Evolutionary conservation across 345 rosid species (phyloP).

Genomic region (Corymbia maculata): DNA sequence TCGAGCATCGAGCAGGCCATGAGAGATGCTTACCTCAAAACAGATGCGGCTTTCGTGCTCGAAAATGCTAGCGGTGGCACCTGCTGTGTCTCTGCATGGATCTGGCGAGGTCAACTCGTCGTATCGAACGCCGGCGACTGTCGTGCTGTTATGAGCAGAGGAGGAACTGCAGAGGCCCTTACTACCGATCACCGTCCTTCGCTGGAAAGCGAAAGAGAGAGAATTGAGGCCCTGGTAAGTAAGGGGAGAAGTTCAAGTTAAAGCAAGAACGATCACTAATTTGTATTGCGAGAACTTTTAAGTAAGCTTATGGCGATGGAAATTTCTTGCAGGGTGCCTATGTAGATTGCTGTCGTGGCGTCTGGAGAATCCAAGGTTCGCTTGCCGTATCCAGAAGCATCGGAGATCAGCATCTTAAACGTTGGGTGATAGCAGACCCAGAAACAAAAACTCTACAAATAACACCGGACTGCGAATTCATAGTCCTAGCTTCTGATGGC

Average conservation of each 20-base stretch:
- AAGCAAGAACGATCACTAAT: background rate
- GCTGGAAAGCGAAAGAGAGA: conserved; percentile 42
- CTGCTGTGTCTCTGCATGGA: conserved; percentile 75
- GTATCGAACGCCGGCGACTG: conserved; percentile 85
- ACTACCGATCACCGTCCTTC: conserved; percentile 76
- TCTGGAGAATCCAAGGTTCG: conserved; percentile 81
- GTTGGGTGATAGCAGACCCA: conserved; percentile 78
- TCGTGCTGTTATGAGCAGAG: conserved; percentile 65
- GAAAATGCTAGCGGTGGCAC: conserved; percentile 56
- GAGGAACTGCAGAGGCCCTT: conserved; percentile 69
- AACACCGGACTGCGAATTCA: conserved; percentile 54
- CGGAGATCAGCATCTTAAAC: conserved; percentile 62
- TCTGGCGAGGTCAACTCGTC: conserved; percentile 37
- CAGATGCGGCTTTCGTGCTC: conserved; percentile 53
- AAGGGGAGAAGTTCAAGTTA: background rate
- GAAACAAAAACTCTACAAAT: conserved; percentile 45
- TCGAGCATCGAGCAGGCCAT: conserved; percentile 32
- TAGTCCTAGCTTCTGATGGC: conserved; percentile 84
- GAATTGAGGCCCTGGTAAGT: conserved; percentile 63
- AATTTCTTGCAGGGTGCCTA: conserved; percentile 56
- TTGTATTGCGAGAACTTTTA: background rate
- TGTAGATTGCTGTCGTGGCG: conserved; percentile 56
- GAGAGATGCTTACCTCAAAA: conserved; percentile 43
- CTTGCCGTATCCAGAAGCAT: conserved; percentile 82
- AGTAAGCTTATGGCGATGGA: background rate